These are phyloP conservation scores for Vaucheria bursata DNA, from an alignment of 352 stramenopile genomes.

Conservation along the genomic window DNA sequence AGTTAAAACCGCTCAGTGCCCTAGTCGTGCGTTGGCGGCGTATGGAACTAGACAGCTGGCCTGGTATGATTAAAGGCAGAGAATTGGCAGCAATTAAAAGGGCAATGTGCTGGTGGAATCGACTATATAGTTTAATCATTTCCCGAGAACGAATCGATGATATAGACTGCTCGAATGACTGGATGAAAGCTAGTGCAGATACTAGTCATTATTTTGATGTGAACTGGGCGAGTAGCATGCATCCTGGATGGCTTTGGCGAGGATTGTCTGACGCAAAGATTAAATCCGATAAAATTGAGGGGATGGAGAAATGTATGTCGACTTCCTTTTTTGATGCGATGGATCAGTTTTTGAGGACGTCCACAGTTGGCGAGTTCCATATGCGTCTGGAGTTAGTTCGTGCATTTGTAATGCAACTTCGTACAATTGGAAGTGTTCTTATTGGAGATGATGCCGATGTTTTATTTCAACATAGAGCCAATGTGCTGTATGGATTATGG, in stretches of 20 bases:
- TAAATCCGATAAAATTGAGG: too few relatives aligned
- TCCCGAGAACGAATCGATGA: too few relatives aligned
- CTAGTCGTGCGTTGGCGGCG: conserved; percentile 95
- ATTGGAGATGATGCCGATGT: not conserved
- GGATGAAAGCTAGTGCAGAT: not conserved
- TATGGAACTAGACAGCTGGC: conserved; percentile 95
- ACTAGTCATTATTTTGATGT: not conserved
- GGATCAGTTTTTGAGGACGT: conserved; percentile 77
- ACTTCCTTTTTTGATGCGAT: conserved; percentile 68
- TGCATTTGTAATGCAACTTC: conserved; percentile 25
- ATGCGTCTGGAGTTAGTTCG: conserved; percentile 71
- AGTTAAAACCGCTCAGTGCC: conserved; percentile 77
- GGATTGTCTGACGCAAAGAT: not conserved
- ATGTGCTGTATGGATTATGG: conserved; percentile 81
- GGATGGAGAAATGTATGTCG: not conserved
- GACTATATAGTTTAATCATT: conserved; percentile 14
- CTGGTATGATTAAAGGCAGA: conserved; percentile 76
- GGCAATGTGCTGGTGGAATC: conserved; percentile 42
- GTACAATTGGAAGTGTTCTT: not conserved
- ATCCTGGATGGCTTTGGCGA: conserved; percentile 13
- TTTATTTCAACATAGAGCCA: conserved; percentile 32
- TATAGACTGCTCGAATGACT: not conserved
- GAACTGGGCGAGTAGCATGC: not conserved
- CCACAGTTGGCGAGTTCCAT: conserved; percentile 77
- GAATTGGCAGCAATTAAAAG: conserved; percentile 50